Conservation (phyloP, 2,329 filamentous ascomycete genomes). For the Escovopsis sp. region DNA sequence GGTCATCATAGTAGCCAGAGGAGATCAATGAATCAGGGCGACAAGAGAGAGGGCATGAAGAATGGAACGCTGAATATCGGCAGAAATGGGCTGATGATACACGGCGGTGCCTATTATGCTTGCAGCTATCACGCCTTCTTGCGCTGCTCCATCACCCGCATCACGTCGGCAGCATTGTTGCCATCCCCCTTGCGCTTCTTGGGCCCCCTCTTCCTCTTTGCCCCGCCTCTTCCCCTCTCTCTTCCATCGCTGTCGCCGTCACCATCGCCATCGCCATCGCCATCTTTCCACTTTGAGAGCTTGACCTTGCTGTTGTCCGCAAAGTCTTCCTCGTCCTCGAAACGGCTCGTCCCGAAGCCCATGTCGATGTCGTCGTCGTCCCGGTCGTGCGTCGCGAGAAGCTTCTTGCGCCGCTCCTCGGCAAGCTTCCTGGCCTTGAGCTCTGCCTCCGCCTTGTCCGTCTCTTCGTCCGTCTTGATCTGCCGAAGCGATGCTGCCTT, state of each 20-base stretch:
- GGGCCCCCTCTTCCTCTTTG: slow-evolving; percentile 52
- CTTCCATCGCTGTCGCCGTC: slow-evolving; percentile 15
- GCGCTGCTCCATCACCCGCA: slow-evolving; percentile 58
- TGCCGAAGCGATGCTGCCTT: slow-evolving; percentile 58
- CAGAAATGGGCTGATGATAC: not conserved
- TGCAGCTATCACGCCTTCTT: slow-evolving; percentile 19
- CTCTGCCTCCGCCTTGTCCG: slow-evolving; percentile 26
- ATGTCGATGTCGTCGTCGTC: slow-evolving; percentile 88
- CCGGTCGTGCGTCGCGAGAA: slow-evolving; percentile 59
- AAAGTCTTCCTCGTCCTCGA: slow-evolving; percentile 77
- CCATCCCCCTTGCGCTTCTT: slow-evolving; percentile 68
- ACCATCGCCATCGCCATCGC: slow-evolving; percentile 14
- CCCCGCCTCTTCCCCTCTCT: slow-evolving; percentile 27
- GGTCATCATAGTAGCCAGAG: too few relatives aligned
- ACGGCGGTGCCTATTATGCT: not conserved
- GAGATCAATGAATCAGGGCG: too few relatives aligned
- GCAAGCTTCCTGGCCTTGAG: slow-evolving; percentile 31
- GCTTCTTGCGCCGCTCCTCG: slow-evolving; percentile 55
- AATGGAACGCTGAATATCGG: not conserved
- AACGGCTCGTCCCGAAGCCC: slow-evolving; percentile 79
- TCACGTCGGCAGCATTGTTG: slow-evolving; percentile 66
- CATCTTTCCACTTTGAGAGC: slow-evolving; percentile 50
- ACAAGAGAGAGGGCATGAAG: too few relatives aligned
- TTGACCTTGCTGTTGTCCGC: slow-evolving; percentile 51
- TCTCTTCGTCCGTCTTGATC: slow-evolving; percentile 22